These are phyloP conservation scores for Melanogaster broomeanus DNA, from an alignment of 768 basidiomycete genomes.

Conservation along the genomic window DNA sequence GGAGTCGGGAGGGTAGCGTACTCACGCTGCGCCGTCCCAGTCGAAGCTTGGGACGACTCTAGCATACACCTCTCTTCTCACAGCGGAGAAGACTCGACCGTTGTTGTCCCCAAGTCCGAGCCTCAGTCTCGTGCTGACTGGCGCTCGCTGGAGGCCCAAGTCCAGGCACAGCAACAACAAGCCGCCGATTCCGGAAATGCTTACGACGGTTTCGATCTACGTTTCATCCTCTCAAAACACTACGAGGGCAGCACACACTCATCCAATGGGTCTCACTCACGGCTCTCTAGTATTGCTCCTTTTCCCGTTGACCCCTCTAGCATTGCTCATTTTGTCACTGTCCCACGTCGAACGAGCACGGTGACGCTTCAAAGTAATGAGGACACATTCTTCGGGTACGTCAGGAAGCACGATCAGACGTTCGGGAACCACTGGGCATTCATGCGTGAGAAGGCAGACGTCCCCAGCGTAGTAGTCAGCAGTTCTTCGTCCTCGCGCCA, in stretches of 20 bases:
- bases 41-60: slow-evolving; percentile 57
- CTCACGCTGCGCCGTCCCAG: slow-evolving; percentile 62
- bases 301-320: slow-evolving; percentile 3
- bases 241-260: slow-evolving; percentile 38
- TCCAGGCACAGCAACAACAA: slow-evolving; percentile 22
- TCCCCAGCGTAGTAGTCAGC: slow-evolving; percentile 12
- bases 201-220: slow-evolving; percentile 45
- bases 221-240: slow-evolving; percentile 40
- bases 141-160: slow-evolving; percentile 50
- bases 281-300: slow-evolving; percentile 16
- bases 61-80: slow-evolving; percentile 19
- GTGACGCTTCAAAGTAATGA: slow-evolving; percentile 35
- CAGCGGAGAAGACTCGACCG: slow-evolving; percentile 19
- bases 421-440: slow-evolving; percentile 64
- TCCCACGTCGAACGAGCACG: slow-evolving; percentile 32
- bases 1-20: slow-evolving; percentile 59
- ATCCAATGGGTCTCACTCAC: slow-evolving; percentile 25
- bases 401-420: slow-evolving; percentile 41
- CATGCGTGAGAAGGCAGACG: slow-evolving; percentile 50
- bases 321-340: slow-evolving; percentile 3
- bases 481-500: slow-evolving; percentile 23
- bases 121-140: slow-evolving; percentile 47
- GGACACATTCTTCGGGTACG: slow-evolving; percentile 40
- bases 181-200: slow-evolving; percentile 4
- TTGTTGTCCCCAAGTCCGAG: slow-evolving; percentile 50